Percentiles rank a stretch among this genome's conserved stretches.
Conservation (phyloP, 305 asterid genomes). For the Fraxinus paxiana region DNA sequence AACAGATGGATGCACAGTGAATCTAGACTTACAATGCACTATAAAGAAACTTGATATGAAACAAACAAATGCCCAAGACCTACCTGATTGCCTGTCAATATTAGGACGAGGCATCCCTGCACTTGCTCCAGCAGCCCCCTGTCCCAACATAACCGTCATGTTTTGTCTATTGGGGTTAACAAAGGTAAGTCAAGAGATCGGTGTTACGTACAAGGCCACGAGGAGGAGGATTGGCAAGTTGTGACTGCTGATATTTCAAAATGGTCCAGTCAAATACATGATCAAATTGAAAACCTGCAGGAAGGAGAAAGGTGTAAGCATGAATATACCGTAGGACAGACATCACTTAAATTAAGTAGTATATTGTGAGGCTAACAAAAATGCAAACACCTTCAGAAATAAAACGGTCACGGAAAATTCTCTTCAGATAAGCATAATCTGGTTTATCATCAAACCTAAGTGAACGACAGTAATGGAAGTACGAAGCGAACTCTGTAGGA, state of each 20-base stretch:
- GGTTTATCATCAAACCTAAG: conserved; percentile 77
- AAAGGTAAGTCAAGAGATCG: conserved; percentile 8
- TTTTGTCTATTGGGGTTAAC: conserved; percentile 7
- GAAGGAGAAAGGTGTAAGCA: conserved; percentile 12
- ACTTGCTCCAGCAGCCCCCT: conserved; percentile 71
- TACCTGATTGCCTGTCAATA: conserved; percentile 61
- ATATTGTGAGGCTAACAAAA: neutral
- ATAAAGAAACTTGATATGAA: neutral
- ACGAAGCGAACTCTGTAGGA: conserved; percentile 76
- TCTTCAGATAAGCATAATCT: conserved; percentile 78
- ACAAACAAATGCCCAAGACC: neutral
- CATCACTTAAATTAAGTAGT: neutral
- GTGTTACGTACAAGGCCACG: conserved; percentile 59
- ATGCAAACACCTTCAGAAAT: conserved; percentile 66
- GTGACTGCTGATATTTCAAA: conserved; percentile 77
- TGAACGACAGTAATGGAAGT: conserved; percentile 86
- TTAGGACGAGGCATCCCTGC: conserved; percentile 59
- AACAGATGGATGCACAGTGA: neutral
- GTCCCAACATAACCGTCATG: conserved; percentile 26
- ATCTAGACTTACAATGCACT: neutral
- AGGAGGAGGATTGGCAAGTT: conserved; percentile 71
- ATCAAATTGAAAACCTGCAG: conserved; percentile 76
- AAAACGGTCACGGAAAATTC: conserved; percentile 76
- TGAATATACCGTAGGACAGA: neutral
- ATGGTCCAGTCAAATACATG: conserved; percentile 85